Base-by-base conservation (phyloP, 768 basidiomycete species). In the Tylopilus plumbeoviolaceoides region DNA sequence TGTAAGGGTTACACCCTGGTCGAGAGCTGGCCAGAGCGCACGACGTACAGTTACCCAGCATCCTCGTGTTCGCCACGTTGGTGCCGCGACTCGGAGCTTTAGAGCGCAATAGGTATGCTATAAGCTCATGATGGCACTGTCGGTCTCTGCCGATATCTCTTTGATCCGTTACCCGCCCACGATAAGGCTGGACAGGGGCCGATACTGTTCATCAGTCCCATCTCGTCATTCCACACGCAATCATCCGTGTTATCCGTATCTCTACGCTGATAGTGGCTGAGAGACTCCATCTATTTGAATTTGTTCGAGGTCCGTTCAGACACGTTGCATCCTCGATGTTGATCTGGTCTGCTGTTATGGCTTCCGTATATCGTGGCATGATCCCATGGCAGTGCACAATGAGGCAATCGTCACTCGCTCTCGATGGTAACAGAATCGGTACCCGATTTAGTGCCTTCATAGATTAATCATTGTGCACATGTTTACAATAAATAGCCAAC, bases 221-320 rank as follows among this genome's bases (percentile, higher is more conserved):
- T 20, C 18, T 28, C 47, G 27, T 33, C 48, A 36, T 41, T 54
- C 36, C 33, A 36, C 30, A 48, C 44, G 42, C 9, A 47, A 54
- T 48, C 41, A 44, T 56, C 62, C 56, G 56, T 33, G 36, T 44
- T 25, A 44, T 46, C 44, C 57, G 50, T 59, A 55, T 59, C 60
- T 60, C 47, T 47, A 33, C 31, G 31, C n/a, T 20, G 55, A 64
- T 63, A 49, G 41, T 56, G 55, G 42, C 50, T 36, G 50, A 53
- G 64, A 64, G 56, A 55, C 60, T 67, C 57, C 53, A 49, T 51
- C 49, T 44, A 66, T 67, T 67, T 66, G 62, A 64, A 47, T 64
- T 66, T 56, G 38, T 44, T 45, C 15, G 39, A 36, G 27, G 41
- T 55, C 57, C 18, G 50, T 51, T 55, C 49, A 54, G 48, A 59